A percentile compares a stretch with the other conserved stretches of the same genome.
These are phyloP conservation scores for Coriaria nepalensis DNA, from an alignment of 306 rosid species.

Conservation along the genomic window DNA sequence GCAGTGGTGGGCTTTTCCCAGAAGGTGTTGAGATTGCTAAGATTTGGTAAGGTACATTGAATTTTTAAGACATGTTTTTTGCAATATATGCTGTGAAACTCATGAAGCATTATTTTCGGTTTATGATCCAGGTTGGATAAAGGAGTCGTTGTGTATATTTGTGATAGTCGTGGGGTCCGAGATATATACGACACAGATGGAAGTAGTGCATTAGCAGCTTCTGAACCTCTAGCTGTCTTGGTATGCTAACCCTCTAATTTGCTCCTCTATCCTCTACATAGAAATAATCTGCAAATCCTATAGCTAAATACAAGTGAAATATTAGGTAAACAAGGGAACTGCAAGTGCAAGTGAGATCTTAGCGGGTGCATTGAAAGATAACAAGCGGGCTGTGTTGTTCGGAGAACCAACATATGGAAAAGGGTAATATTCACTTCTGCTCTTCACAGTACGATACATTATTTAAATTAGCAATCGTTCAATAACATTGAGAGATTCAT, in stretches of 20 bases:
- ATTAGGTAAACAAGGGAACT: conserved; percentile 92
- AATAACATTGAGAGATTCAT: conserved; percentile 2
- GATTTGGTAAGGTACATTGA: conserved; percentile 58
- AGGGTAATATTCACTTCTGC: conserved; percentile 43
- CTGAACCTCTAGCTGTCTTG: conserved; percentile 88
- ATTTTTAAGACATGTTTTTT: background rate
- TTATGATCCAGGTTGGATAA: conserved; percentile 80
- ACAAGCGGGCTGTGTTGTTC: conserved; percentile 73
- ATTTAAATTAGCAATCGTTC: conserved; percentile 10
- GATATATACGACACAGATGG: conserved; percentile 96
- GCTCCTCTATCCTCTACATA: background rate
- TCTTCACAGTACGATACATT: conserved; percentile 4
- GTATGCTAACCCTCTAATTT: conserved; percentile 21
- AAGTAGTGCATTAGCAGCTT: conserved; percentile 61
- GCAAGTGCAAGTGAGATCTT: conserved; percentile 98
- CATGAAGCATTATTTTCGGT: conserved; percentile 8
- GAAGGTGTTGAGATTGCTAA: conserved; percentile 98
- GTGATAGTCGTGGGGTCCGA: conserved; percentile 81
- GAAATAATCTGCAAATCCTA: background rate
- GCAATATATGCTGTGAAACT: conserved; percentile 5
- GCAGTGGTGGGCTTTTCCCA: conserved; percentile 98
- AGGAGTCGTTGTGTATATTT: conserved; percentile 89
- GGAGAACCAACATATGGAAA: conserved; percentile 96
- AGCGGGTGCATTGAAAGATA: conserved; percentile 94
- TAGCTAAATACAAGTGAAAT: background rate